Evolutionary conservation across 805 yeast genomes (phyloP).

Genomic region (Barnettozyma vustinii): DNA sequence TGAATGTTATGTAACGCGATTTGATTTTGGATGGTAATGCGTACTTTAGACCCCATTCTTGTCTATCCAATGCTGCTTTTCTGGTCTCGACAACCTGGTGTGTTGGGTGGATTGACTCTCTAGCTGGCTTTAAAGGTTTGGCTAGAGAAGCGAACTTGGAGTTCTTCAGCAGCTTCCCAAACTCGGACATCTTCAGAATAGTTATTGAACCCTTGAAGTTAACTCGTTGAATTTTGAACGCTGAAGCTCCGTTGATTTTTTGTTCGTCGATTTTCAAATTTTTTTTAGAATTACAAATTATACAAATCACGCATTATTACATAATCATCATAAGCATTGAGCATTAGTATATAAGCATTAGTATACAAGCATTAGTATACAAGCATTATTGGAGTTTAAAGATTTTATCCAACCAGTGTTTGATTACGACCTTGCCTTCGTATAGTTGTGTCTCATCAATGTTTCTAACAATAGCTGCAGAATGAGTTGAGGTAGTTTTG

Average conservation of each 20-base stretch:
- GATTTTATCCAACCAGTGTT: conserved; percentile 53
- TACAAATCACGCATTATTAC: not conserved
- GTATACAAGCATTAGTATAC: not conserved
- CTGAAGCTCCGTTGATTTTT: not conserved
- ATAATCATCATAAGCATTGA: not conserved
- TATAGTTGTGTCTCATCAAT: conserved; percentile 44
- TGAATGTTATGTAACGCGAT: conserved; percentile 53
- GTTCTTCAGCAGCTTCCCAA: conserved; percentile 24
- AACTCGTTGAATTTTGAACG: not conserved
- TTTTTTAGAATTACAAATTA: not conserved
- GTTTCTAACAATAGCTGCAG: conserved; percentile 73
- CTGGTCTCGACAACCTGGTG: conserved; percentile 73
- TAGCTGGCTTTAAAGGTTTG: conserved; percentile 17
- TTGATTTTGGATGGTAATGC: conserved; percentile 60
- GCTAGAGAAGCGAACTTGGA: conserved; percentile 33
- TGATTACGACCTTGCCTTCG: conserved; percentile 66
- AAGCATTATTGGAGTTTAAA: conserved; percentile 18
- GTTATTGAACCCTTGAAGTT: not conserved
- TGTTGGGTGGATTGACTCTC: conserved; percentile 41
- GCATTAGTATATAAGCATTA: not conserved
- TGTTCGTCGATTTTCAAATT: not conserved
- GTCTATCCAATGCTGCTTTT: conserved; percentile 54
- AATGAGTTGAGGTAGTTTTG: conserved; percentile 64
- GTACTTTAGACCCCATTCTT: conserved; percentile 74
- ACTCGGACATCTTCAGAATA: conserved; percentile 20